A percentile compares a stretch with the other conserved stretches of the same genome.
These are phyloP conservation scores for Colletotrichum sidae DNA, from an alignment of 2,329 filamentous ascomycete species.

Conservation along the genomic window DNA sequence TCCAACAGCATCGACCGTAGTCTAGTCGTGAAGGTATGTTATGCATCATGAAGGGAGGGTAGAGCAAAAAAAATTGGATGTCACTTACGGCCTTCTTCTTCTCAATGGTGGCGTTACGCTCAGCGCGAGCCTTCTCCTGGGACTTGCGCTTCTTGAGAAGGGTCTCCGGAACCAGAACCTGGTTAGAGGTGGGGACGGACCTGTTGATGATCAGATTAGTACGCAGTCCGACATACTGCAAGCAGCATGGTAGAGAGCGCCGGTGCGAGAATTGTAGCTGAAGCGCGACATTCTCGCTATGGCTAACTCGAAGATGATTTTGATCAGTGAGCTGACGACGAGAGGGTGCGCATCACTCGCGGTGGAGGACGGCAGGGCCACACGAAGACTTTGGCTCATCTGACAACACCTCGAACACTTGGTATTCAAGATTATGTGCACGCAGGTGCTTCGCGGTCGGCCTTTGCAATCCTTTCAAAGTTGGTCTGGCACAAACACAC, in stretches of 20 bases:
- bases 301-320: slow-evolving; percentile 86
- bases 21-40: slow-evolving; percentile 93
- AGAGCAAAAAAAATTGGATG: slow-evolving; percentile 43
- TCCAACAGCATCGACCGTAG: slow-evolving; percentile 95
- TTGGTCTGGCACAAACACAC: slow-evolving; percentile 37
- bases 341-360: slow-evolving; percentile 37
- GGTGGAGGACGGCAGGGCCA: background rate
- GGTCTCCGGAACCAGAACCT: slow-evolving; percentile 98
- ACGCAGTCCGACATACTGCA: slow-evolving; percentile 75
- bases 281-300: slow-evolving; percentile 91
- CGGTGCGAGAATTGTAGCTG: slow-evolving; percentile 93
- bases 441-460: slow-evolving; percentile 51
- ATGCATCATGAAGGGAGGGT: slow-evolving; percentile 78
- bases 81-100: slow-evolving; percentile 90
- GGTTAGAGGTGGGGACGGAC: slow-evolving; percentile 91
- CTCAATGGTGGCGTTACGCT: slow-evolving; percentile 81
- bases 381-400: slow-evolving; percentile 65
- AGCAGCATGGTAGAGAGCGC: slow-evolving; percentile 75
- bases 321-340: slow-evolving; percentile 75
- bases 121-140: slow-evolving; percentile 98
- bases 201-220: slow-evolving; percentile 82
- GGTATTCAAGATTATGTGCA: slow-evolving; percentile 63
- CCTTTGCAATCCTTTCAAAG: slow-evolving; percentile 42
- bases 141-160: slow-evolving; percentile 99
- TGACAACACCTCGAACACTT: slow-evolving; percentile 76